Base-by-base conservation (phyloP, 1,284 basidiomycete genomes). In the Rhodotorula sp. region DNA sequence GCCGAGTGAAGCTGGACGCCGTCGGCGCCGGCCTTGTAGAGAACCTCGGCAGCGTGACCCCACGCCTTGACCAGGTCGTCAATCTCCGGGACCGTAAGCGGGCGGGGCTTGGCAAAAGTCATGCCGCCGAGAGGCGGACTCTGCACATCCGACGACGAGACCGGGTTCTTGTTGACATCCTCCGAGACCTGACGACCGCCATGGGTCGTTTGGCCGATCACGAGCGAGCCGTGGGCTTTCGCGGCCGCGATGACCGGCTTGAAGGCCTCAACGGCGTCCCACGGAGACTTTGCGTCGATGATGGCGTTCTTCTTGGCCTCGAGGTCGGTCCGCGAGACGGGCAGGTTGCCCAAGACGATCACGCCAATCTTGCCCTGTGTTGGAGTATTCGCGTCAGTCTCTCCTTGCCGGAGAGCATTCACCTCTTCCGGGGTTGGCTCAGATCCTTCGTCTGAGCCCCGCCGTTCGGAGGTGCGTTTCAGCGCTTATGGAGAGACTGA, bases 121-220 rank as follows among this genome's bases (percentile, higher is more conserved):
- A 80, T 79, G 38, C 80, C 77, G 15, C 66, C 64, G 49, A 77
- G 68, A 1, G 76, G 71, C 16, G 79, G 74, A 19, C 68, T 68
- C 62, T 79, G 77, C 8, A 79, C 67, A 63, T 80, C 79, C 2
- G 78, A 79, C 16, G 80, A 78, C 14, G 80, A 81, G 16, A 81
- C 77, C 8, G 81, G 79, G 43, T 78, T 26, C 52, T 78, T 71
- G 70, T 77, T 76, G 45, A 81, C 69, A 57, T 72, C 72, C 45
- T 77, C 57, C 31, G 77, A 38, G 23, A 78, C 79, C 69, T 83
- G 82, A 23, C 82, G 78, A 26, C 83, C 83, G 4, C 80, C 81
- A 76, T 84, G 83, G 19, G 81, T 82, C 28, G 84, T 71, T 78
- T 84, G 84, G 3, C 80, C 81, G 62, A 84, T 79, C 49, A 80